A percentile compares a stretch with the other conserved stretches of the same genome.
Evolutionary conservation across 495 filamentous ascomycete species (phyloP).

Genomic region (Penicillium herquei): DNA sequence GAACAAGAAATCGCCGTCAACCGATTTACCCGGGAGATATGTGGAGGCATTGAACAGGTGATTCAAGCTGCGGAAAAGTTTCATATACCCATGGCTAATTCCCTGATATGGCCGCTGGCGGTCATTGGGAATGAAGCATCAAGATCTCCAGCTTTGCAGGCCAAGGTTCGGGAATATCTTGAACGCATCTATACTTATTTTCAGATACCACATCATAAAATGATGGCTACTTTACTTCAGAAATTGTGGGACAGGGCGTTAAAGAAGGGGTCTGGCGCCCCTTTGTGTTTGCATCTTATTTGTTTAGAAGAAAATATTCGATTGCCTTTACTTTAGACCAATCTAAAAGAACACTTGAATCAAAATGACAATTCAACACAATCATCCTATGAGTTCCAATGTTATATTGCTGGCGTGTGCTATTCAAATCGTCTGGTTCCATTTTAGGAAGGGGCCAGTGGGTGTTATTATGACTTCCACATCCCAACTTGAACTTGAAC

Average conservation of each 20-base stretch:
- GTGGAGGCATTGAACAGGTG: background rate
- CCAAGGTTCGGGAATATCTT: background rate
- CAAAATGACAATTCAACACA: too few relatives aligned
- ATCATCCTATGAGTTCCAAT: too few relatives aligned
- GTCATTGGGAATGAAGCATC: background rate
- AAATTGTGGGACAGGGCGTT: background rate
- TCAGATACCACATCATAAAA: background rate
- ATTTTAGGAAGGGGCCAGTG: too few relatives aligned
- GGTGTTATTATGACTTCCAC: too few relatives aligned
- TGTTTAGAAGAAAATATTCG: background rate
- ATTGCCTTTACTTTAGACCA: background rate
- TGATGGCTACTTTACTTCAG: background rate
- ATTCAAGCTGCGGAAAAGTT: background rate
- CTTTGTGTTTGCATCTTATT: background rate
- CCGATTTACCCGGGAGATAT: background rate
- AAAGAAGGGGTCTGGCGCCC: too few relatives aligned
- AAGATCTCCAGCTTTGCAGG: background rate
- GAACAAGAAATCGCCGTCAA: background rate
- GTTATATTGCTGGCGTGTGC: too few relatives aligned
- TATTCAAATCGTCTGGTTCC: too few relatives aligned
- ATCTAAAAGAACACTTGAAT: too few relatives aligned
- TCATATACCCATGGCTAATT: background rate
- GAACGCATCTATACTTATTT: background rate
- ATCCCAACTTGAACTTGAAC: too few relatives aligned
- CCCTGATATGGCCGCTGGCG: background rate